Base-by-base conservation (phyloP, 352 stramenopile species). In the Phytopythium boreale region DNA sequence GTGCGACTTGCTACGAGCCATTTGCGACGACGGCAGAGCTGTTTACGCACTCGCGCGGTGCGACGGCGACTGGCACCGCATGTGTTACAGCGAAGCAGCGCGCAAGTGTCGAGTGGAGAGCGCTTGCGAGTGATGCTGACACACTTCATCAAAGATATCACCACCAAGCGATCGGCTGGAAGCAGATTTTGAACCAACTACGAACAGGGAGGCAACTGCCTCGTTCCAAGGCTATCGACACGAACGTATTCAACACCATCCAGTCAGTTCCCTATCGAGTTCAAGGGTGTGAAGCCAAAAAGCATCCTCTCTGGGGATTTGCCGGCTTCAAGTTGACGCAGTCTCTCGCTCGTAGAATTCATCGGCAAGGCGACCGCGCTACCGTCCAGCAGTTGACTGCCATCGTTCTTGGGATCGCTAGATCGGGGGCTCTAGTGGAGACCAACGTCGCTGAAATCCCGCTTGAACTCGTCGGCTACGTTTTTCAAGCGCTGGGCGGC, bases 11-110 rank as follows among this genome's bases (percentile, higher is more conserved):
- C 22, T 39, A 51, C 27, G 56, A 61, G 7, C 56, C 56, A 26
- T 61, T 61, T 29, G 56, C 56, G 20, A 61, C 56, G 24, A 27
- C 39, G 4, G 8, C 17, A 24, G 56, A 61, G 2, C 39, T 61
- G 22, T 17, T 27, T 24, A 22, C 17, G 2, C 56, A 61, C 15
- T 46, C 22, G 11, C 31, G 37, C 5, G 27, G 29, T n/a, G 17
- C 9, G 19, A 34, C 53, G 9, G 20, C n/a, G n/a, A 27, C 31
- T 29, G 53, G 53, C 3, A 11, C 14, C 4, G 47, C 47, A 12
- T 53, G 47, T 26, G 11, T 11, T 14, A 19, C 22, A 27, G 3
- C 6, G 7, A 36, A 53, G 24, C 26, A 29, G 0, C 47, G 24
- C 0, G 22, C 47, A 53, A 10, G 14, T 36, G 22, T 34, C 24